Percentiles rank a stretch among this genome's conserved stretches.
phyloP scores from a whole-genome alignment of 352 stramenopile species.

The Thalassiosira mediterranea region DNA sequence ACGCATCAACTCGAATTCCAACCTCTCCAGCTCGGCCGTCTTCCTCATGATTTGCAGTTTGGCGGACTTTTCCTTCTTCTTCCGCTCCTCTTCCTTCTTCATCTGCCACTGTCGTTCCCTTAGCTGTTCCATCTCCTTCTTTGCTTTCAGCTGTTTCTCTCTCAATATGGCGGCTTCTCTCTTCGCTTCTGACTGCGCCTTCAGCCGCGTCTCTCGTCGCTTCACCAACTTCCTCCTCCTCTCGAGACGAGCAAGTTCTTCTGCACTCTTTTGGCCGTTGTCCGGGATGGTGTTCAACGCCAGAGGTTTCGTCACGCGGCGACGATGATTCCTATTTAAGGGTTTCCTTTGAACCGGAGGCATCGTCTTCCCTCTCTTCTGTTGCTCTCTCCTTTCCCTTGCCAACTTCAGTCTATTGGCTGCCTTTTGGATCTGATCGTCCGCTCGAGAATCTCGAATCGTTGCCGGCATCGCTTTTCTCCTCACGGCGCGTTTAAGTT shows the following conservation, averaged over 20 bases:
- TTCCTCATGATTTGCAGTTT: slow-evolving; percentile 16
- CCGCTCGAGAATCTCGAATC: slow-evolving; percentile 2
- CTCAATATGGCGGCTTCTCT: slow-evolving; percentile 16
- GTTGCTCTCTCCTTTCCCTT: slow-evolving; percentile 12
- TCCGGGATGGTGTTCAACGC: slow-evolving; percentile 1
- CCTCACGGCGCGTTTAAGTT: slow-evolving; percentile 4
- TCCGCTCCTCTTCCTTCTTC: slow-evolving; percentile 21
- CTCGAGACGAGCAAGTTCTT: slow-evolving; percentile 13
- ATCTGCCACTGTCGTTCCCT: slow-evolving; percentile 3
- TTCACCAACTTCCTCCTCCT: slow-evolving; percentile 32
- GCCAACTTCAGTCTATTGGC: slow-evolving; percentile 27
- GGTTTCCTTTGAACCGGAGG: not conserved
- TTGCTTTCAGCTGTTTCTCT: not conserved
- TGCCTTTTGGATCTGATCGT: slow-evolving; percentile 40
- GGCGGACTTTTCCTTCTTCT: slow-evolving; percentile 3
- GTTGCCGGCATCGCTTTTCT: not conserved
- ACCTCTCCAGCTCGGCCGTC: slow-evolving; percentile 13
- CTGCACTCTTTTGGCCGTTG: slow-evolving; percentile 12
- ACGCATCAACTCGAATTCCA: slow-evolving; percentile 24
- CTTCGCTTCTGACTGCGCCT: slow-evolving; percentile 9
- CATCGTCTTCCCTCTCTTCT: slow-evolving; percentile 14
- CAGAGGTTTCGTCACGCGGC: slow-evolving; percentile 4
- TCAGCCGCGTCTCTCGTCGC: slow-evolving; percentile 31
- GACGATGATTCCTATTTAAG: slow-evolving; percentile 15
- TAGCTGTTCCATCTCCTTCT: slow-evolving; percentile 11